Evolutionary conservation across 176 grass and related monocot species (phyloP).

Genomic region (Metroxylon sagu): DNA sequence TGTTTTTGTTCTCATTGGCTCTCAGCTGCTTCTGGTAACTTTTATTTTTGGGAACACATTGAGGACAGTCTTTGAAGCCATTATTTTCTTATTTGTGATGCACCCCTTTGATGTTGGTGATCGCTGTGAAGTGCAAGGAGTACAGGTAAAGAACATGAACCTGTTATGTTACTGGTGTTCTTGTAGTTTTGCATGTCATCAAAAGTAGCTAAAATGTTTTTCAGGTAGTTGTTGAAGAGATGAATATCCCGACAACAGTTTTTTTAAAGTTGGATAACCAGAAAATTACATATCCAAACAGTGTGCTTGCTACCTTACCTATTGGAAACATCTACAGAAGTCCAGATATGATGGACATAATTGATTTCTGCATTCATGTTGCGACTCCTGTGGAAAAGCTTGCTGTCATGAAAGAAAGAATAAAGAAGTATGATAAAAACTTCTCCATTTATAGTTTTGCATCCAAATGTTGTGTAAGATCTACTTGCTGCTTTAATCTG

Average conservation of each 20-base stretch:
- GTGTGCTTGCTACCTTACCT: constrained; percentile 53
- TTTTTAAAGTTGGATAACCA: constrained; percentile 88
- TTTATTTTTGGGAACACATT: constrained; percentile 96
- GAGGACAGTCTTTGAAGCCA: constrained; percentile 74
- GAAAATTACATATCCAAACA: constrained; percentile 85
- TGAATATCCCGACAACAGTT: constrained; percentile 88
- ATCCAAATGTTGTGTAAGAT: no score
- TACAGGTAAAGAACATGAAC: constrained; percentile 38
- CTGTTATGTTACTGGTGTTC: no score
- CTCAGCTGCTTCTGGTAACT: constrained; percentile 61
- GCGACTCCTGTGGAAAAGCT: constrained; percentile 73
- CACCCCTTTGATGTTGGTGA: constrained; percentile 93
- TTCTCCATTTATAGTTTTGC: no score
- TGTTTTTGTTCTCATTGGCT: constrained; percentile 78
- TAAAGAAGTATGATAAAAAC: constrained; percentile 15
- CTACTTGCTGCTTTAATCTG: no score
- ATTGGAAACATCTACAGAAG: constrained; percentile 92
- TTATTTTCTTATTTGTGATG: constrained; percentile 83
- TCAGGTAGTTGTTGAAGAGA: constrained; percentile 90
- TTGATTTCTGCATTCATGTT: constrained; percentile 73
- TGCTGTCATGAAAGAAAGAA: constrained; percentile 75
- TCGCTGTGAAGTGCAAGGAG: constrained; percentile 65
- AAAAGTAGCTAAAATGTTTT: constrained; percentile 8
- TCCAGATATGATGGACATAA: constrained; percentile 81
- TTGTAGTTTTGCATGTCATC: background rate